phyloP scores from a whole-genome alignment of 2,329 filamentous ascomycete genomes.

The Sordariomycetes sp. region DNA sequence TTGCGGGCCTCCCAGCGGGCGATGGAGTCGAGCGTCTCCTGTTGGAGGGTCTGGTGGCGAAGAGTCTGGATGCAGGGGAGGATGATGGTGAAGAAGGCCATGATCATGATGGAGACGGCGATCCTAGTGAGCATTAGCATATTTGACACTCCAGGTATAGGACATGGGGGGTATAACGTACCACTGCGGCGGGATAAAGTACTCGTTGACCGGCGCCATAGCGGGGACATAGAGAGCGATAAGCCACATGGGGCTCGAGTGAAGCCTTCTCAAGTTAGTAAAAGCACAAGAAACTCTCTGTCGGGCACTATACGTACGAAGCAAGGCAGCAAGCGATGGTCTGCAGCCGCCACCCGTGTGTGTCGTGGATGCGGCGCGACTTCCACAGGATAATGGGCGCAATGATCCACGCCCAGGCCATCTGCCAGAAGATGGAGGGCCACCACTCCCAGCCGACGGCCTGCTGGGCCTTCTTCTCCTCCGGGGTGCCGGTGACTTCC shows the following conservation, averaged over 20 bases:
- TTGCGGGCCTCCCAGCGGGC: constrained; percentile 31
- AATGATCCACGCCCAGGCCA: constrained; percentile 49
- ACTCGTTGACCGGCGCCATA: constrained; percentile 36
- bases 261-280: constrained; percentile 29
- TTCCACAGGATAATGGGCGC: constrained; percentile 49
- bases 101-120: constrained; percentile 44
- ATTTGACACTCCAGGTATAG: neutral
- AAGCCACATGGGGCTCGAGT: constrained; percentile 55
- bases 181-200: constrained; percentile 50
- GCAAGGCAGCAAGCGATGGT: constrained; percentile 39
- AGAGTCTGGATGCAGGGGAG: constrained; percentile 46
- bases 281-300: neutral
- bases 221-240: constrained; percentile 38
- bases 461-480: constrained; percentile 31
- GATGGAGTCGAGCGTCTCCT: constrained; percentile 34
- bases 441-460: constrained; percentile 55
- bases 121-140: constrained; percentile 23
- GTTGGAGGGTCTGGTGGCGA: constrained; percentile 26
- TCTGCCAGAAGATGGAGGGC: constrained; percentile 51
- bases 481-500: constrained; percentile 41
- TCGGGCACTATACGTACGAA: constrained; percentile 18
- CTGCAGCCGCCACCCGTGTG: constrained; percentile 52
- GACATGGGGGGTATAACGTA: constrained; percentile 17
- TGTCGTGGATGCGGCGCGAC: constrained; percentile 46
- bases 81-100: constrained; percentile 51